Conservation (phyloP, 768 basidiomycete genomes). For the Artomyces pyxidatus region DNA sequence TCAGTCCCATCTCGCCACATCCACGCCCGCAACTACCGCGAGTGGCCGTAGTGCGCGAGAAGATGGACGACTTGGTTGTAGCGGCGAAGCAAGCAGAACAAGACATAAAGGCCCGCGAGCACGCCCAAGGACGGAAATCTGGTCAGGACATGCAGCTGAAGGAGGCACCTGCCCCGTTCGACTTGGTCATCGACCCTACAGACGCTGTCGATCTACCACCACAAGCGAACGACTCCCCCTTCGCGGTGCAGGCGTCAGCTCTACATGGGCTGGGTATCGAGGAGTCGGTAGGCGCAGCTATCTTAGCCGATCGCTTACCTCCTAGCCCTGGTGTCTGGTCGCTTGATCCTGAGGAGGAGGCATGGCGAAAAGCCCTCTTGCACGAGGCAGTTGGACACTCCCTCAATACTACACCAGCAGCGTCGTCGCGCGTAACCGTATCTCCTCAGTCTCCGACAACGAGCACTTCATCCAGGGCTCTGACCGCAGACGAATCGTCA, state of each 20-base stretch:
- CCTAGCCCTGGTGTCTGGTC: conserved; percentile 56
- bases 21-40: conserved; percentile 18
- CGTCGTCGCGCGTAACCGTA: conserved; percentile 5
- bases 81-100: conserved; percentile 74
- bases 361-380: conserved; percentile 71
- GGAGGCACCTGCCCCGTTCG: conserved; percentile 20
- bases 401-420: conserved; percentile 43
- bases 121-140: conserved; percentile 35
- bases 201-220: conserved; percentile 76
- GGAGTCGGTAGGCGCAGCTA: conserved; percentile 67
- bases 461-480: background rate
- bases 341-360: conserved; percentile 47
- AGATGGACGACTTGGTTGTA: conserved; percentile 58
- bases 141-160: conserved; percentile 16
- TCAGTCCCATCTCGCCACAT: conserved; percentile 15
- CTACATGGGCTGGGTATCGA: conserved; percentile 64
- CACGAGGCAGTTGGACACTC: conserved; percentile 76
- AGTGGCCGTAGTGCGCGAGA: conserved; percentile 80
- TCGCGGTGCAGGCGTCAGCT: conserved; percentile 70
- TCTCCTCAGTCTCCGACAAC: background rate
- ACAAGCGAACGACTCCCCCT: conserved; percentile 59
- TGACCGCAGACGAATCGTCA: background rate
- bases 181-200: conserved; percentile 73
- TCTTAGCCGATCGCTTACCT: conserved; percentile 68
- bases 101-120: conserved; percentile 53